phyloP scores from a whole-genome alignment of 108 stramenopile species.

The Skeletonema marinoi region DNA sequence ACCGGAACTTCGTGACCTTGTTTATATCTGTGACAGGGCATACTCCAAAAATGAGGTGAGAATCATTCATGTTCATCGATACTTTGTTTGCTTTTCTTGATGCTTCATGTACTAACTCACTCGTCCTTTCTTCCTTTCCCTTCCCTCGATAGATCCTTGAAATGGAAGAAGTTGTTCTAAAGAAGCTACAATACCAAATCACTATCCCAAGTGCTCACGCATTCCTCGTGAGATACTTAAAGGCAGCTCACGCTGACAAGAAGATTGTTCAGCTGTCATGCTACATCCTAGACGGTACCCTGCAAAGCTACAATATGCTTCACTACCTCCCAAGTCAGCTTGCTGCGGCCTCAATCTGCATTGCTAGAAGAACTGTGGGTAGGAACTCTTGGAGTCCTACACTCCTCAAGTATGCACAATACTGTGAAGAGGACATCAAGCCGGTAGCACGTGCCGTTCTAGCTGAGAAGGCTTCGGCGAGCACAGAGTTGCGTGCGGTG shows the following conservation, averaged over 20 bases:
- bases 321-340: conserved; percentile 86
- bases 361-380: conserved; percentile 79
- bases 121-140: neutral
- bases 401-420: conserved; percentile 80
- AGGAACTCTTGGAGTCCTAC: conserved; percentile 88
- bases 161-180: conserved; percentile 92
- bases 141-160: conserved; percentile 70
- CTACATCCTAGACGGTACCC: conserved; percentile 88
- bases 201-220: conserved; percentile 89
- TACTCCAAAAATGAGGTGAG: conserved; percentile 87
- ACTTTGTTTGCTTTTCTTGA: neutral
- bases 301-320: conserved; percentile 88
- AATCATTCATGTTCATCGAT: neutral
- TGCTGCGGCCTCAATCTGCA: conserved; percentile 88
- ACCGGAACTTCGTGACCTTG: conserved; percentile 95
- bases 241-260: conserved; percentile 89
- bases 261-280: conserved; percentile 84
- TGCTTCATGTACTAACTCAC: neutral
- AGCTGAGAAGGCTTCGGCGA: conserved; percentile 39
- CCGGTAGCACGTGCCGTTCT: conserved; percentile 74
- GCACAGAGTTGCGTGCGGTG: conserved; percentile 60
- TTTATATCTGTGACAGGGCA: conserved; percentile 96
- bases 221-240: conserved; percentile 92
- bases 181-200: conserved; percentile 80
- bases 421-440: conserved; percentile 75